Evolutionary conservation across 78 protist species (phyloP).

Genomic region (Dictyostelium citrinum): DNA sequence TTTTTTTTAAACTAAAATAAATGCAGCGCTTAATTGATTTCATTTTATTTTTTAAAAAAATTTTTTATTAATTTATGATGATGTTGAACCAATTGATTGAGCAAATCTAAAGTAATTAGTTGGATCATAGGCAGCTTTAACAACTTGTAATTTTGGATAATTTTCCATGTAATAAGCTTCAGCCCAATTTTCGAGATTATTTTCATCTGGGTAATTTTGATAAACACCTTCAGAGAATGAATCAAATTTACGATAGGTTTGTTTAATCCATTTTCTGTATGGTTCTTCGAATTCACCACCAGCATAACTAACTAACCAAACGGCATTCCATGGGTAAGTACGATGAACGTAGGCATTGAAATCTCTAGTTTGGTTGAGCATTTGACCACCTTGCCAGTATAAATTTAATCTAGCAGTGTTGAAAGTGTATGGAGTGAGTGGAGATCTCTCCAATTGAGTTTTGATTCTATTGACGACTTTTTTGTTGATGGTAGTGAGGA

Average conservation of each 20-base stretch:
- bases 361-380: constrained; percentile 15
- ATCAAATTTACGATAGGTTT: neutral
- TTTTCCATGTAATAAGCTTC: constrained; percentile 43
- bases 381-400: constrained; percentile 66
- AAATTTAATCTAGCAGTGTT: constrained; percentile 48
- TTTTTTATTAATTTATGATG: neutral
- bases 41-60: neutral
- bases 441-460: constrained; percentile 14
- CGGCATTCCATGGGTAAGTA: constrained; percentile 71
- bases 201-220: constrained; percentile 71
- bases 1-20: no score
- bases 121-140: constrained; percentile 57
- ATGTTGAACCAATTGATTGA: constrained; percentile 4
- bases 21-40: neutral
- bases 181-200: constrained; percentile 29
- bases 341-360: constrained; percentile 36
- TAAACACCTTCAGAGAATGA: constrained; percentile 32
- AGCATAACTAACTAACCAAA: constrained; percentile 5
- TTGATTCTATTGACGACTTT: neutral
- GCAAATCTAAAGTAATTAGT: neutral
- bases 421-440: constrained; percentile 24
- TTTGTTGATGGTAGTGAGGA: neutral
- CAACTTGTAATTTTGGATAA: constrained; percentile 20
- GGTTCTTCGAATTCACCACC: neutral
- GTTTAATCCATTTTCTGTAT: constrained; percentile 30